phyloP scores from a whole-genome alignment of 257 asterid genomes.

The Solanum habrochaites region DNA sequence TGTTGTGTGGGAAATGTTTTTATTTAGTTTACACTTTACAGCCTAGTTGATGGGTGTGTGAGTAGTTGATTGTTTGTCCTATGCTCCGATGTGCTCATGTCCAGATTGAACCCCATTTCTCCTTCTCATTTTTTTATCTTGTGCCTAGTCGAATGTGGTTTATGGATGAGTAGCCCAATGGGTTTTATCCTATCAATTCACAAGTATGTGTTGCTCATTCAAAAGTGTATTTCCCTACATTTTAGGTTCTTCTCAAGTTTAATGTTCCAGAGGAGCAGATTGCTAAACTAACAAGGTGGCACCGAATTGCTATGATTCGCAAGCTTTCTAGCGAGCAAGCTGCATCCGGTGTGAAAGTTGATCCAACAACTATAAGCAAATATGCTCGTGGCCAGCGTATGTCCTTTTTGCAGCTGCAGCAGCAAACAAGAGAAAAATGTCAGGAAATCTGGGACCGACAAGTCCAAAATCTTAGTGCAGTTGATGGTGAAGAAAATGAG shows the following conservation, averaged over 20 bases:
- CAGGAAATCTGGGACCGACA: slow-evolving; percentile 99
- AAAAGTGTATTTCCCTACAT: slow-evolving; percentile 1
- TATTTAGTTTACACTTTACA: neutral
- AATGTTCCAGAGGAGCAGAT: slow-evolving; percentile 93
- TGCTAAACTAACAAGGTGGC: slow-evolving; percentile 87
- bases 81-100: neutral
- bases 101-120: neutral
- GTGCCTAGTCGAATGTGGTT: neutral
- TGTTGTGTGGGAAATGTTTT: neutral
- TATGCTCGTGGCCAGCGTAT: slow-evolving; percentile 97
- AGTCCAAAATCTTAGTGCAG: slow-evolving; percentile 68
- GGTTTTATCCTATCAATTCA: neutral
- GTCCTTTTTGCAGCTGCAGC: slow-evolving; percentile 99
- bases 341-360: slow-evolving; percentile 90
- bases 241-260: slow-evolving; percentile 88
- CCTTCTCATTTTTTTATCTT: neutral
- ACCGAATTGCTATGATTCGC: slow-evolving; percentile 91
- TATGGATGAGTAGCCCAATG: neutral
- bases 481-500: slow-evolving; percentile 89
- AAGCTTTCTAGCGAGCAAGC: slow-evolving; percentile 99
- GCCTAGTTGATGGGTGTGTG: neutral
- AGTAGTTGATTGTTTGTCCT: neutral
- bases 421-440: slow-evolving; percentile 98
- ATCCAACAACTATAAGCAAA: slow-evolving; percentile 90
- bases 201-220: neutral